These are phyloP conservation scores for Chaetomiaceae sp. DNA, from an alignment of 2,329 filamentous ascomycete genomes.

Conservation along the genomic window DNA sequence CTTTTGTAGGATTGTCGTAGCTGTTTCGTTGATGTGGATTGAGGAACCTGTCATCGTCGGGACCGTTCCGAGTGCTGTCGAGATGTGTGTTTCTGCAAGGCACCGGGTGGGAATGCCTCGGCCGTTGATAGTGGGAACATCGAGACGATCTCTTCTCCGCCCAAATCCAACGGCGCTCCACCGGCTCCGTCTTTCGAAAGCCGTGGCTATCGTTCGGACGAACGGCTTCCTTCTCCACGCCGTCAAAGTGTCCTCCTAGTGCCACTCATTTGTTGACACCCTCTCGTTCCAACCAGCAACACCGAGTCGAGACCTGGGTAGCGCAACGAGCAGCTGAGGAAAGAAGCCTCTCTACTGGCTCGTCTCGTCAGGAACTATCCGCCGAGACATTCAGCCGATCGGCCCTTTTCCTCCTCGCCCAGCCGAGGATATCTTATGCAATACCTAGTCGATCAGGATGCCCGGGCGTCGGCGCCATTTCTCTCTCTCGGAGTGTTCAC, in stretches of 20 bases:
- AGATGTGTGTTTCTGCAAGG: too few species aligned
- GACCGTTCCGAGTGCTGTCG: too few species aligned
- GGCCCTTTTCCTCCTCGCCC: conserved; percentile 2
- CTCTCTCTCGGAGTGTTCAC: background rate
- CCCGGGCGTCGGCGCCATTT: background rate
- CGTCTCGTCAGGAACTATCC: background rate
- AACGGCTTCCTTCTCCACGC: background rate
- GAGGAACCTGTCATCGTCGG: too few species aligned
- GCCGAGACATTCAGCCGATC: background rate
- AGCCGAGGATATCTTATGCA: conserved; percentile 8
- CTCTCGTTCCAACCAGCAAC: too few species aligned
- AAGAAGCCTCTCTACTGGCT: background rate
- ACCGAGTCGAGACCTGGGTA: background rate
- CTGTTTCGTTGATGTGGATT: too few species aligned
- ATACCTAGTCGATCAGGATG: conserved; percentile 6
- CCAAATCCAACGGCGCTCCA: background rate
- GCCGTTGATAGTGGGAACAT: too few species aligned
- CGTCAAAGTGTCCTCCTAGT: background rate
- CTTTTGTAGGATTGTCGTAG: too few species aligned
- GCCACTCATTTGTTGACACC: too few species aligned
- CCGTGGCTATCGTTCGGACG: background rate
- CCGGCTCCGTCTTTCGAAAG: background rate
- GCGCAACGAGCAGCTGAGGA: background rate
- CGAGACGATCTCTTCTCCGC: too few species aligned
- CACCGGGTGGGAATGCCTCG: too few species aligned